Percentiles rank a stretch among this genome's conserved stretches.
Evolutionary conservation across 176 grass and related monocot genomes (phyloP).

Genomic region (Calamus simplicifolius): DNA sequence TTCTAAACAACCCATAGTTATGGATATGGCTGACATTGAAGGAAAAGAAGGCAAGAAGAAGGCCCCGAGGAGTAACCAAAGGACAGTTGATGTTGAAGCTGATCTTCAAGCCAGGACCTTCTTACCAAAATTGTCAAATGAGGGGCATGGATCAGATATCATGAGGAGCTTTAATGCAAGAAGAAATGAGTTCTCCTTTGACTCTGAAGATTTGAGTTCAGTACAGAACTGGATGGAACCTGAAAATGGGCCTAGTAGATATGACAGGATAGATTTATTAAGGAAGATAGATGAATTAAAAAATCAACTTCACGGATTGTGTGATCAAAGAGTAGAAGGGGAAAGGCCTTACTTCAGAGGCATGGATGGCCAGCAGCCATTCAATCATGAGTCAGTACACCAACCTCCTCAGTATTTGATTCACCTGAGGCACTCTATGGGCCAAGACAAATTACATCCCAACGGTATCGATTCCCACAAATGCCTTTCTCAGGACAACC

Average conservation of each 20-base stretch:
- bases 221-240: constrained; percentile 47
- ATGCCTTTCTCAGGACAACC: constrained; percentile 16
- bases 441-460: constrained; percentile 21
- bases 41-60: constrained; percentile 25
- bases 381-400: constrained; percentile 1
- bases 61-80: constrained; percentile 7
- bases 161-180: constrained; percentile 20
- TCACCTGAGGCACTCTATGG: constrained; percentile 12
- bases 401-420: constrained; percentile 36
- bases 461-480: constrained; percentile 24
- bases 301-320: constrained; percentile 49
- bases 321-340: constrained; percentile 24
- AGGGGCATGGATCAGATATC: constrained; percentile 17
- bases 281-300: constrained; percentile 77
- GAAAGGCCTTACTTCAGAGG: constrained; percentile 29
- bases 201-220: constrained; percentile 53
- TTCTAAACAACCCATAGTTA: constrained; percentile 20
- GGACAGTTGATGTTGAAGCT: neutral
- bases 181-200: constrained; percentile 35
- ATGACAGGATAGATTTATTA: constrained; percentile 30
- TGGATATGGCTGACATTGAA: constrained; percentile 10
- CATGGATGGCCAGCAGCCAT: constrained; percentile 26
- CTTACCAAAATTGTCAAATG: constrained; percentile 34
- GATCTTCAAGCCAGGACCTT: constrained; percentile 4
- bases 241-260: constrained; percentile 25